Conservation (phyloP, 2,329 filamentous ascomycete species). For the Phaeosphaeriaceae sp. region DNA sequence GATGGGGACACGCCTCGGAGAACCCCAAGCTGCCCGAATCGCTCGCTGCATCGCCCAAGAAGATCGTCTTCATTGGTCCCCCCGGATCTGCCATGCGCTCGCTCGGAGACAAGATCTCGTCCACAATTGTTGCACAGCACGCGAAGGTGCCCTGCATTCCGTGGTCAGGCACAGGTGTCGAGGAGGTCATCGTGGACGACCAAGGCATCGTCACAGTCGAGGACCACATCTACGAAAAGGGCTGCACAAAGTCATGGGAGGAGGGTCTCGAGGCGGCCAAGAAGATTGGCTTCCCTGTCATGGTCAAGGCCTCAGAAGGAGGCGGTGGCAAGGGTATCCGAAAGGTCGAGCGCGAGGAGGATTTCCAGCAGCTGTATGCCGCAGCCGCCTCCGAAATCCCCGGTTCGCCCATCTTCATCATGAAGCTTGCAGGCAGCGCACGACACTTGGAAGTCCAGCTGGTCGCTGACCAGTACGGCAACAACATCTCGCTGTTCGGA, state of each 20-base stretch:
- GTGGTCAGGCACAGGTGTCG: constrained; percentile 96
- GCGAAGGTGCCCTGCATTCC: constrained; percentile 96
- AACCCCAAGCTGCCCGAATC: constrained; percentile 98
- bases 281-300: constrained; percentile 96
- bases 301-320: constrained; percentile 99
- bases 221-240: constrained; percentile 84
- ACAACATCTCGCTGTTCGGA: constrained; percentile 98
- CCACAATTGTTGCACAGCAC: constrained; percentile 98
- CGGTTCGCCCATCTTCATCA: constrained; percentile 99
- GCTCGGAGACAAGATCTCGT: constrained; percentile 98
- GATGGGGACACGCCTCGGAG: constrained; percentile 97
- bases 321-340: constrained; percentile 99
- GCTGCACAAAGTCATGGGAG: constrained; percentile 87
- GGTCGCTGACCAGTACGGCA: constrained; percentile 97
- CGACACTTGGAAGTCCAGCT: constrained; percentile 97
- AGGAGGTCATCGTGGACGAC: constrained; percentile 77
- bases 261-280: constrained; percentile 87
- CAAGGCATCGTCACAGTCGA: constrained; percentile 90
- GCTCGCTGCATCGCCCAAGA: constrained; percentile 92
- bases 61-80: constrained; percentile 98
- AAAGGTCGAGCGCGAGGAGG: constrained; percentile 85
- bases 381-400: constrained; percentile 97
- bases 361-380: constrained; percentile 88
- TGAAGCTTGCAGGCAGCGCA: constrained; percentile 97
- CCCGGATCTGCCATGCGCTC: constrained; percentile 99